A percentile compares a stretch with the other conserved stretches of the same genome.
These are phyloP conservation scores for Erodium maritimum DNA, from an alignment of 345 rosid species.

Conservation along the genomic window DNA sequence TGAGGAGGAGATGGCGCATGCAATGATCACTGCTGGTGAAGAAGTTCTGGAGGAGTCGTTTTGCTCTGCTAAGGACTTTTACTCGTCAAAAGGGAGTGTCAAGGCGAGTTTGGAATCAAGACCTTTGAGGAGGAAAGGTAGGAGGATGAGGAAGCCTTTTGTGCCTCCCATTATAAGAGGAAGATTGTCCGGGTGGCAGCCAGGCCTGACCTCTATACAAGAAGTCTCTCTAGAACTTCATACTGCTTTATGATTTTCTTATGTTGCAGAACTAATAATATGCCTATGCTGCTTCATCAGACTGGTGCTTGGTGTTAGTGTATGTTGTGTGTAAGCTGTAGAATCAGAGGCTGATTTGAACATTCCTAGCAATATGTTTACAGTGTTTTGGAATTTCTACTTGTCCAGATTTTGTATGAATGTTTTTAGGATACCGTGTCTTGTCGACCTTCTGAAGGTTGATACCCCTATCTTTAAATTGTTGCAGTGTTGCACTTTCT, in stretches of 20 bases:
- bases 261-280: background rate
- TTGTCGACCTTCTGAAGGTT: too few species aligned
- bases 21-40: constrained; percentile 16
- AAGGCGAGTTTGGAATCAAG: background rate
- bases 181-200: constrained; percentile 30
- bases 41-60: constrained; percentile 22
- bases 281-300: background rate
- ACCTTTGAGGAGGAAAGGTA: constrained; percentile 12
- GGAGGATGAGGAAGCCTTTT: constrained; percentile 30
- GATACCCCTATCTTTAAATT: too few species aligned
- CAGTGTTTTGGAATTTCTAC: too few species aligned
- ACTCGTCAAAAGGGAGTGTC: constrained; percentile 17
- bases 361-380: too few species aligned
- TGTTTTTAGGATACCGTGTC: too few species aligned
- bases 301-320: background rate
- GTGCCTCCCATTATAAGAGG: constrained; percentile 37
- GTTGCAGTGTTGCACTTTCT: too few species aligned
- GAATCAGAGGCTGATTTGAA: too few species aligned
- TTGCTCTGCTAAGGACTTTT: constrained; percentile 36
- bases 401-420: too few species aligned
- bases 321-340: too few species aligned
- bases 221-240: constrained; percentile 39
- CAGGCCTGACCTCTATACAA: constrained; percentile 37
- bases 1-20: constrained; percentile 14
- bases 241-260: constrained; percentile 11